phyloP scores from a whole-genome alignment of 306 rosid species.

The Sicyos edulis region DNA sequence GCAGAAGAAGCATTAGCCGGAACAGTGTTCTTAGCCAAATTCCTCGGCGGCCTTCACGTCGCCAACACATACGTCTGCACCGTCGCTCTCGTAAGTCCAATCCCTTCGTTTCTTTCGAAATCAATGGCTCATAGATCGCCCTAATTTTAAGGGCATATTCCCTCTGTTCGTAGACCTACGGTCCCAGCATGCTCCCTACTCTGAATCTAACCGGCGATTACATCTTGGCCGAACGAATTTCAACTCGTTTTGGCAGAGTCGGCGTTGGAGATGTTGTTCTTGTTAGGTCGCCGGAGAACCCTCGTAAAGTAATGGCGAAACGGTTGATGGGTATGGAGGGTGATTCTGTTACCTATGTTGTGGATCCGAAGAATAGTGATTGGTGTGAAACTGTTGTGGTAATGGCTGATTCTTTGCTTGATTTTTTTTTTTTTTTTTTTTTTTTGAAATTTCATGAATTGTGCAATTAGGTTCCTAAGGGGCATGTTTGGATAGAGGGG shows the following conservation, averaged over 20 bases:
- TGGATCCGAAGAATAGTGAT: constrained; percentile 43
- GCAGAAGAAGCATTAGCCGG: constrained; percentile 26
- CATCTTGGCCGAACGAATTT: constrained; percentile 43
- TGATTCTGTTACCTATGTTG: constrained; percentile 46
- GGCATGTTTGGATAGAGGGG: constrained; percentile 73
- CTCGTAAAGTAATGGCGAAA: constrained; percentile 35
- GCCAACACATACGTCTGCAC: constrained; percentile 31
- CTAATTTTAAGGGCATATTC: background rate
- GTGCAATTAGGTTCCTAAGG: constrained; percentile 55
- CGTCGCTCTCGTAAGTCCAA: constrained; percentile 29
- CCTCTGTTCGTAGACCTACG: constrained; percentile 38
- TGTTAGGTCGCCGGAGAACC: constrained; percentile 45
- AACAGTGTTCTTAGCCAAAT: constrained; percentile 24
- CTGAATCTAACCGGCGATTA: constrained; percentile 24
- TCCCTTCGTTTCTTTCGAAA: background rate
- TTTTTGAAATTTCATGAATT: background rate
- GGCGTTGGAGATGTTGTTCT: constrained; percentile 49
- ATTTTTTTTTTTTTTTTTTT: background rate
- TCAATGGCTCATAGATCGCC: background rate
- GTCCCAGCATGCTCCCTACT: constrained; percentile 88
- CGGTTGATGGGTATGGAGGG: constrained; percentile 74
- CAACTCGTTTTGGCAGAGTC: constrained; percentile 44
- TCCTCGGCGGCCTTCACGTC: constrained; percentile 44
- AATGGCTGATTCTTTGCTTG: constrained; percentile 13
- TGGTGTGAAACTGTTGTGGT: constrained; percentile 52